Evolutionary conservation across 2,329 filamentous ascomycete species (phyloP).

Genomic region (Cercospora zeae-maydis): DNA sequence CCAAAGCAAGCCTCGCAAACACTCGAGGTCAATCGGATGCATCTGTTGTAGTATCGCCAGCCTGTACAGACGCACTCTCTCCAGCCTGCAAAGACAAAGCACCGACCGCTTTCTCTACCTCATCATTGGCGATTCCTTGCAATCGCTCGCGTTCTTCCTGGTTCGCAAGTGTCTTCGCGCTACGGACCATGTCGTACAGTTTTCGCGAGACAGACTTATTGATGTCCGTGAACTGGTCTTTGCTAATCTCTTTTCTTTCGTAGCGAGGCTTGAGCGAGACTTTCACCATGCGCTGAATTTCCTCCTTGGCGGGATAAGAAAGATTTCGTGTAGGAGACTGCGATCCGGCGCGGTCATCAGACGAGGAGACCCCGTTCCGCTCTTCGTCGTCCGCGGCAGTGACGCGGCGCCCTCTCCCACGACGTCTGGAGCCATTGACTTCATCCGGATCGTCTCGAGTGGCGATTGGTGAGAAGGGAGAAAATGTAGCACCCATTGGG

Average conservation of each 20-base stretch:
- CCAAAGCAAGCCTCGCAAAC: neutral
- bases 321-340: constrained; percentile 47
- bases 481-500: constrained; percentile 62
- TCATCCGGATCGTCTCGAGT: constrained; percentile 22
- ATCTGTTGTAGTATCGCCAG: constrained; percentile 9
- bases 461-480: constrained; percentile 56
- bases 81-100: constrained; percentile 25
- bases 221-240: constrained; percentile 87
- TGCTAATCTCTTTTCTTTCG: constrained; percentile 71
- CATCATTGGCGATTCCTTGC: constrained; percentile 71
- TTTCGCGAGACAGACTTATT: constrained; percentile 85
- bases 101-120: constrained; percentile 71
- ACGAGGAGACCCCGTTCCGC: constrained; percentile 23
- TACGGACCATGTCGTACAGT: constrained; percentile 68
- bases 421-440: constrained; percentile 9
- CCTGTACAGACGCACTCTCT: constrained; percentile 22
- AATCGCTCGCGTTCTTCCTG: constrained; percentile 64
- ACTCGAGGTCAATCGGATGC: constrained; percentile 4
- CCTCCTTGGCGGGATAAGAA: constrained; percentile 79
- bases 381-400: constrained; percentile 27
- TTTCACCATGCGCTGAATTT: constrained; percentile 84
- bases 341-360: constrained; percentile 15
- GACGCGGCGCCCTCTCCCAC: constrained; percentile 24
- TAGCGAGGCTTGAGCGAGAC: constrained; percentile 78
- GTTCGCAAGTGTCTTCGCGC: constrained; percentile 54